Percentiles rank a stretch among this genome's conserved stretches.
These are phyloP conservation scores for Centaurea solstitialis DNA, from an alignment of 129 eudicot genomes.

Conservation along the genomic window DNA sequence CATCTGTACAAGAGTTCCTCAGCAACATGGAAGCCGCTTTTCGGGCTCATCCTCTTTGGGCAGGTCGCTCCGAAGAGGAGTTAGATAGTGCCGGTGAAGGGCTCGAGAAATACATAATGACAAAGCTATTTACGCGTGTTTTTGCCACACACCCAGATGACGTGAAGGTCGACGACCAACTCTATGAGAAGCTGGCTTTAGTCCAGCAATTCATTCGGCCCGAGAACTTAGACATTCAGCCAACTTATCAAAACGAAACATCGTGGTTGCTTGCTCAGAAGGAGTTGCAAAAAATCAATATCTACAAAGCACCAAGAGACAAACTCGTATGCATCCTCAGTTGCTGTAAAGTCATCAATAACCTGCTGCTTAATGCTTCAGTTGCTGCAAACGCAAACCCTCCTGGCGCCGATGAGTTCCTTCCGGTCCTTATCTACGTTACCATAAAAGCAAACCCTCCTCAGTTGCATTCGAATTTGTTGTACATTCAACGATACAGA, in stretches of 20 bases:
- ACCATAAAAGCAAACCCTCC: constrained; percentile 98
- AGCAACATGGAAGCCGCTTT: constrained; percentile 87
- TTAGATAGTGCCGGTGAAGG: constrained; percentile 98
- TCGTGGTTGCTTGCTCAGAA: constrained; percentile 99
- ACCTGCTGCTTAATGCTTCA: constrained; percentile 81
- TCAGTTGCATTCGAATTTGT: constrained; percentile 80
- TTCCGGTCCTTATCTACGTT: constrained; percentile 87
- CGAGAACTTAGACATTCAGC: constrained; percentile 80
- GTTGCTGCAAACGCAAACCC: constrained; percentile 65
- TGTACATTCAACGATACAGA: constrained; percentile 78
- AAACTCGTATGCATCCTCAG: constrained; percentile 87
- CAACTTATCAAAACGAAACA: constrained; percentile 84
- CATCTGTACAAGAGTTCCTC: constrained; percentile 81
- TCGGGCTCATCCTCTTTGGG: constrained; percentile 92
- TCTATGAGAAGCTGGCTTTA: constrained; percentile 77
- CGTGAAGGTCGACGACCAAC: constrained; percentile 70
- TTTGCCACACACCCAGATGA: constrained; percentile 85
- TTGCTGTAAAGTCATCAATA: constrained; percentile 94
- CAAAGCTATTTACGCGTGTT: constrained; percentile 75
- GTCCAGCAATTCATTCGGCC: constrained; percentile 89
- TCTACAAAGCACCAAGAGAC: constrained; percentile 94
- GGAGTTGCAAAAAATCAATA: constrained; percentile 89
- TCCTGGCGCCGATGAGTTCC: constrained; percentile 98
- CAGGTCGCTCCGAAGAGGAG: constrained; percentile 84
- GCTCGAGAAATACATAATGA: constrained; percentile 95